Percentiles rank a stretch among this genome's conserved stretches.
Conservation (phyloP, 1,139 yeast species). For the Geotrichum candidum region DNA sequence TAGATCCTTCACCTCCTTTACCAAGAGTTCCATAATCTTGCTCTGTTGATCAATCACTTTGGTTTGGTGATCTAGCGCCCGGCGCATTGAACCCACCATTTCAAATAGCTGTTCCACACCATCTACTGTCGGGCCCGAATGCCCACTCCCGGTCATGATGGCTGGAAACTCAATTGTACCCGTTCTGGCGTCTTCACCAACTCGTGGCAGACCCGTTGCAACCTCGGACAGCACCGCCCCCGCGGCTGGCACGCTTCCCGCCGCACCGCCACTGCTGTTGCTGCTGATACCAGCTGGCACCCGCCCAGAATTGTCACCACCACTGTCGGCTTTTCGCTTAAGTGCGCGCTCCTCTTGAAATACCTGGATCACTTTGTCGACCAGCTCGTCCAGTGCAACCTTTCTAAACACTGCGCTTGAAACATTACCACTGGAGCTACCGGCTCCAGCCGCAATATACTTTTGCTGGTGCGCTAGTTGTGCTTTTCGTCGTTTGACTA, state of each 20-base stretch:
- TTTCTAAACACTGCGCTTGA: slow-evolving; percentile 4
- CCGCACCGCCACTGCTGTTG: neutral
- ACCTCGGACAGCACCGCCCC: neutral
- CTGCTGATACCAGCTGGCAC: neutral
- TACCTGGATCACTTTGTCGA: slow-evolving; percentile 5
- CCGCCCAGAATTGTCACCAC: neutral
- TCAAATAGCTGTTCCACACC: neutral
- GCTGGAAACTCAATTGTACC: neutral
- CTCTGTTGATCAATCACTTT: neutral
- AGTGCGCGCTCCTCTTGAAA: slow-evolving; percentile 6
- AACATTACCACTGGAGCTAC: neutral
- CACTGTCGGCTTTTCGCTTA: neutral
- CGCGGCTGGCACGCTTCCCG: neutral
- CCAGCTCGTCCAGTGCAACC: slow-evolving; percentile 1
- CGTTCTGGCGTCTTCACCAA: neutral
- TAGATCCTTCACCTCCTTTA: neutral
- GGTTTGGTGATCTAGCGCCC: neutral
- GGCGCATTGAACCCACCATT: neutral
- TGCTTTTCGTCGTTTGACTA: slow-evolving; percentile 6
- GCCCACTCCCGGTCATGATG: neutral
- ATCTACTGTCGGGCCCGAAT: neutral
- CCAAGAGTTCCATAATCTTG: neutral
- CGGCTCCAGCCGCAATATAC: neutral
- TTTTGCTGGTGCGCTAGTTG: slow-evolving; percentile 1
- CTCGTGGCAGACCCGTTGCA: neutral